Evolutionary conservation across 768 basidiomycete genomes (phyloP).

Genomic region (Hygrophorus russula): DNA sequence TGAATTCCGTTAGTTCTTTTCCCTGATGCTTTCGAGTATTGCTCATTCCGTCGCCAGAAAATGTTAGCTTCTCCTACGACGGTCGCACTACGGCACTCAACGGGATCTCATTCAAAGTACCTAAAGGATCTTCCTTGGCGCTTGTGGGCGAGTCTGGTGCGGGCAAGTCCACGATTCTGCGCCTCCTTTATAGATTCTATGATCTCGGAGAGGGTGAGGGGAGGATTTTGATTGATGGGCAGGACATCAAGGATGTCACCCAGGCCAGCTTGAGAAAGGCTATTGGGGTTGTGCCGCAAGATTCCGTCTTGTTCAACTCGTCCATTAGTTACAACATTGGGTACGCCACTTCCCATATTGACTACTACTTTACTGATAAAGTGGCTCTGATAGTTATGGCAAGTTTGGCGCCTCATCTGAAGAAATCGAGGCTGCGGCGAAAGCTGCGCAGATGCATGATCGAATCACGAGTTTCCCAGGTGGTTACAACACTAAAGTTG

Average conservation of each 20-base stretch:
- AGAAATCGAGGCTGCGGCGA: constrained; percentile 71
- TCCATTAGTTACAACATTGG: constrained; percentile 67
- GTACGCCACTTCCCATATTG: constrained; percentile 21
- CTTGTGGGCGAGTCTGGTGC: constrained; percentile 79
- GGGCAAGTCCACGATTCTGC: constrained; percentile 76
- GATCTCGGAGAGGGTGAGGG: constrained; percentile 74
- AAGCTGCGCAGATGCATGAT: constrained; percentile 82
- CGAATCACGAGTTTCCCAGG: constrained; percentile 78
- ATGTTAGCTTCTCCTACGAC: constrained; percentile 84
- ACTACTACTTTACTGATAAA: constrained; percentile 1
- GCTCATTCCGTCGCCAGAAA: constrained; percentile 32
- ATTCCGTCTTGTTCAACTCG: constrained; percentile 62
- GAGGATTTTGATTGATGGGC: constrained; percentile 73
- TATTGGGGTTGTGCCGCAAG: constrained; percentile 89
- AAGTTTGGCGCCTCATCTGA: constrained; percentile 59
- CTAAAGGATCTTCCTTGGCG: constrained; percentile 79
- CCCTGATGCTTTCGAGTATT: constrained; percentile 1
- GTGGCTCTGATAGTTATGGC: constrained; percentile 45
- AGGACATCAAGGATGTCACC: constrained; percentile 80
- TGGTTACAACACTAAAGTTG: constrained; percentile 77
- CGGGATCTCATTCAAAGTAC: constrained; percentile 79
- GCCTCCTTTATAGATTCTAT: constrained; percentile 89
- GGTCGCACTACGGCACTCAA: constrained; percentile 57
- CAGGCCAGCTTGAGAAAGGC: constrained; percentile 68
- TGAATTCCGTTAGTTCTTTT: constrained; percentile 59